These are phyloP conservation scores for Santalum album DNA, from an alignment of 164 flowering plant species.

Conservation along the genomic window DNA sequence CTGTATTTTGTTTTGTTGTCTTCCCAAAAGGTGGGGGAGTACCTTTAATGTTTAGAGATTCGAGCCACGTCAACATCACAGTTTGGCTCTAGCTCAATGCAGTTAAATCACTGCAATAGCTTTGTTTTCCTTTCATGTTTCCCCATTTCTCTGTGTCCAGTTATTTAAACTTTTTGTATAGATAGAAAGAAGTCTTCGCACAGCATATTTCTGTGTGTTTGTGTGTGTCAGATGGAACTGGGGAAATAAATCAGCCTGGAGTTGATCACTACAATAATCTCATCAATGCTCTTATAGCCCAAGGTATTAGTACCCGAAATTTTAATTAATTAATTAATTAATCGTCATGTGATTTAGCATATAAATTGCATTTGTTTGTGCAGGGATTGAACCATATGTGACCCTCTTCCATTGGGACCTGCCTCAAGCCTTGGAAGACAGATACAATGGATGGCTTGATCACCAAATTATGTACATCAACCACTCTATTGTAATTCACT, in stretches of 20 bases:
- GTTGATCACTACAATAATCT: slow-evolving; percentile 77
- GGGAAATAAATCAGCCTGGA: slow-evolving; percentile 76
- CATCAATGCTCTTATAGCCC: slow-evolving; percentile 68
- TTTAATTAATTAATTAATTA: background rate
- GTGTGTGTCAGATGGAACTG: slow-evolving; percentile 64
- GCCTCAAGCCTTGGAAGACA: slow-evolving; percentile 76
- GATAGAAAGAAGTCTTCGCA: no score
- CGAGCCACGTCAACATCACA: no score
- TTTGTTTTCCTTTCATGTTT: no score
- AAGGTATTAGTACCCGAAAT: slow-evolving; percentile 46
- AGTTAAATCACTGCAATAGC: no score
- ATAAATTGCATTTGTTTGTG: background rate
- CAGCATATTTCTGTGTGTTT: background rate
- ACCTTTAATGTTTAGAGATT: no score
- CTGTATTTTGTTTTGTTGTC: no score
- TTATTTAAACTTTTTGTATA: no score
- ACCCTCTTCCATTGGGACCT: slow-evolving; percentile 93
- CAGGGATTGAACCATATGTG: slow-evolving; percentile 90
- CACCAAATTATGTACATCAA: slow-evolving; percentile 54
- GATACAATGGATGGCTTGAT: slow-evolving; percentile 69
- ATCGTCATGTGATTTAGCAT: background rate
- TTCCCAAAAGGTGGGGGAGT: no score
- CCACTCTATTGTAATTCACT: background rate
- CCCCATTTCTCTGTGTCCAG: no score
- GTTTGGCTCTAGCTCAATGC: no score